phyloP scores from a whole-genome alignment of 805 yeast genomes.

The Teunomyces stri region DNA sequence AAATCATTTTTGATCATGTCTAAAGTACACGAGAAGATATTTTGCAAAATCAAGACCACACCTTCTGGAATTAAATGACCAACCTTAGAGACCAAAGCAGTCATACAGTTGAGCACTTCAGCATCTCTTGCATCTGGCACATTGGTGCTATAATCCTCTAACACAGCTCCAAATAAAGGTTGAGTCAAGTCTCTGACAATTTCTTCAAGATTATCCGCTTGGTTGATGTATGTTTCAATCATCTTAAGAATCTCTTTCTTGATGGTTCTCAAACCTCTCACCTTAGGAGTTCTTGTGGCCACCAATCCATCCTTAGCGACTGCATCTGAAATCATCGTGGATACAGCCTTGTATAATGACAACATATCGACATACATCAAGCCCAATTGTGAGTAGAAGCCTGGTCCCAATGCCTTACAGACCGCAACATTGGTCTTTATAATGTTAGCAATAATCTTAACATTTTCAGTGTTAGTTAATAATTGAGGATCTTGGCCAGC shows the following conservation, averaged over 20 bases:
- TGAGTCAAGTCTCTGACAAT: constrained; percentile 80
- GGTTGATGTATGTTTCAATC: constrained; percentile 83
- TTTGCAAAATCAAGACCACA: constrained; percentile 80
- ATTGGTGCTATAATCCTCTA: constrained; percentile 83
- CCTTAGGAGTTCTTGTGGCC: constrained; percentile 93
- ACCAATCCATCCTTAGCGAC: constrained; percentile 79
- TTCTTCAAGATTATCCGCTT: constrained; percentile 82
- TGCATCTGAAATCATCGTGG: constrained; percentile 76
- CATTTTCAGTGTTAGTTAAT: constrained; percentile 75
- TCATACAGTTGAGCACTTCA: constrained; percentile 92
- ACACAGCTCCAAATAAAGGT: constrained; percentile 77
- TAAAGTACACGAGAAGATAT: constrained; percentile 90
- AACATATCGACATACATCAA: constrained; percentile 86
- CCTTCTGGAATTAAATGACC: constrained; percentile 88
- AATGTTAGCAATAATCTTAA: constrained; percentile 88
- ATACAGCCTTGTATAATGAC: constrained; percentile 83
- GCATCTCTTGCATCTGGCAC: constrained; percentile 98
- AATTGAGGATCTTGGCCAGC: constrained; percentile 82
- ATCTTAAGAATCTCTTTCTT: constrained; percentile 90
- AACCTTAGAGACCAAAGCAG: constrained; percentile 82
- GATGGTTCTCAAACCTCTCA: constrained; percentile 92
- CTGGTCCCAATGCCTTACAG: constrained; percentile 91
- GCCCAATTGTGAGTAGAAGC: constrained; percentile 84
- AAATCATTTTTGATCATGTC: constrained; percentile 95
- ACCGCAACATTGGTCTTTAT: constrained; percentile 95